Conservation (phyloP, 176 grass and related monocot genomes). For the Oryza australiensis region DNA sequence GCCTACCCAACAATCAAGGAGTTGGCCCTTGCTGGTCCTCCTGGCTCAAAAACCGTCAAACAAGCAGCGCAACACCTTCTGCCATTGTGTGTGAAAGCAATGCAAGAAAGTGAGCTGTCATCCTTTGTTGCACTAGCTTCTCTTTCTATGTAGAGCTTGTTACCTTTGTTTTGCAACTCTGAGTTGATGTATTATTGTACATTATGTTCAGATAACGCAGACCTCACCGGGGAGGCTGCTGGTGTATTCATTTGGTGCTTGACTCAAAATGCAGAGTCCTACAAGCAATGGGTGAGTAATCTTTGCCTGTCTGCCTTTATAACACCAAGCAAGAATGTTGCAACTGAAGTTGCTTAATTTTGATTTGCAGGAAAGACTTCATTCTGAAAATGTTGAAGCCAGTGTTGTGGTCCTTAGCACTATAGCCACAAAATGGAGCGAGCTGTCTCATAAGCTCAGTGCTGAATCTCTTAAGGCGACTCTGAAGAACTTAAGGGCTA, state of each 20-base stretch:
- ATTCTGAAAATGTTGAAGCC: constrained; percentile 68
- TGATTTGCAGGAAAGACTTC: constrained; percentile 59
- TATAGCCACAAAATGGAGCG: constrained; percentile 66
- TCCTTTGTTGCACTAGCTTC: neutral
- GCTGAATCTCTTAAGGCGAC: constrained; percentile 66
- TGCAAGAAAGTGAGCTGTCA: constrained; percentile 85
- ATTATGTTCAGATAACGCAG: constrained; percentile 70
- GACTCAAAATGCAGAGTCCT: constrained; percentile 72
- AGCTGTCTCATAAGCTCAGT: constrained; percentile 64
- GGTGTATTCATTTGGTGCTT: constrained; percentile 91
- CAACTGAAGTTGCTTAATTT: constrained; percentile 21
- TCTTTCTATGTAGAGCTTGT: neutral
- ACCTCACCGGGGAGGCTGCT: constrained; percentile 67
- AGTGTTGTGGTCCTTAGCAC: constrained; percentile 73
- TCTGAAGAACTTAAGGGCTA: constrained; percentile 72
- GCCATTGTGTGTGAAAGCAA: constrained; percentile 63
- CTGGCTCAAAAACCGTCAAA: constrained; percentile 84
- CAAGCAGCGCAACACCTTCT: constrained; percentile 90
- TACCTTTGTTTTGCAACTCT: neutral
- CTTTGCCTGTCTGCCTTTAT: constrained; percentile 16
- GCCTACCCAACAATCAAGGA: constrained; percentile 87
- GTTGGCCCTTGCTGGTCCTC: constrained; percentile 76
- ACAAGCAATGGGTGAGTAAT: constrained; percentile 87
- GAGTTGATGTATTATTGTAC: constrained; percentile 1
- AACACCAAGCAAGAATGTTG: neutral